Percentiles rank a stretch among this genome's conserved stretches.
Evolutionary conservation across 352 stramenopile species (phyloP).

Genomic region (Phytopythium aichiense): DNA sequence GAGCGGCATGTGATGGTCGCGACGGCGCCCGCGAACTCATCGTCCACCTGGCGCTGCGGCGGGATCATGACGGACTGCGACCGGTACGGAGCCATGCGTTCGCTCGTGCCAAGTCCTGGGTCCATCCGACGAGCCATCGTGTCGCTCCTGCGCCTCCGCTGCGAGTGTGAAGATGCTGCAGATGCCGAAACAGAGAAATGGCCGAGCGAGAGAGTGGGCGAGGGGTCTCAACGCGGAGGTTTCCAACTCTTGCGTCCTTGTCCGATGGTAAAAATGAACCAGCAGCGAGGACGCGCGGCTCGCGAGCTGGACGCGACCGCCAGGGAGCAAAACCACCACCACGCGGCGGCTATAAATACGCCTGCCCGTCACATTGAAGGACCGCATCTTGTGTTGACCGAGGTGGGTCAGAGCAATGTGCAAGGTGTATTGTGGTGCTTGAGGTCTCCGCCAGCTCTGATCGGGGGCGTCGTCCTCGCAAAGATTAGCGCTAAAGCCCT

Average conservation of each 20-base stretch:
- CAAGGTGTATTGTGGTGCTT: neutral
- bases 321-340: neutral
- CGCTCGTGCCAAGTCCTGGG: slow-evolving; percentile 45
- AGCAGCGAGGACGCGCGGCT: neutral
- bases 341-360: neutral
- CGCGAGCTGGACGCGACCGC: neutral
- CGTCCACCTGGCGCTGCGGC: neutral
- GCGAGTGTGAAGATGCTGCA: neutral
- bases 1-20: slow-evolving; percentile 47
- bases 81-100: slow-evolving; percentile 9
- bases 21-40: neutral
- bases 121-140: slow-evolving; percentile 29
- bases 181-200: too few relatives aligned
- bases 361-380: neutral
- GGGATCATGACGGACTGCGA: slow-evolving; percentile 5
- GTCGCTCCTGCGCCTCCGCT: neutral
- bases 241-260: neutral
- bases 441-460: too few relatives aligned
- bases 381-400: neutral
- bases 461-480: too few relatives aligned
- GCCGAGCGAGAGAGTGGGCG: neutral
- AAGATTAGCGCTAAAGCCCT: too few relatives aligned
- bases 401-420: neutral
- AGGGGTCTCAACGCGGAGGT: neutral
- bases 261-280: neutral